phyloP scores from a whole-genome alignment of 2,329 filamentous ascomycete genomes.

The Curvularia sp. region DNA sequence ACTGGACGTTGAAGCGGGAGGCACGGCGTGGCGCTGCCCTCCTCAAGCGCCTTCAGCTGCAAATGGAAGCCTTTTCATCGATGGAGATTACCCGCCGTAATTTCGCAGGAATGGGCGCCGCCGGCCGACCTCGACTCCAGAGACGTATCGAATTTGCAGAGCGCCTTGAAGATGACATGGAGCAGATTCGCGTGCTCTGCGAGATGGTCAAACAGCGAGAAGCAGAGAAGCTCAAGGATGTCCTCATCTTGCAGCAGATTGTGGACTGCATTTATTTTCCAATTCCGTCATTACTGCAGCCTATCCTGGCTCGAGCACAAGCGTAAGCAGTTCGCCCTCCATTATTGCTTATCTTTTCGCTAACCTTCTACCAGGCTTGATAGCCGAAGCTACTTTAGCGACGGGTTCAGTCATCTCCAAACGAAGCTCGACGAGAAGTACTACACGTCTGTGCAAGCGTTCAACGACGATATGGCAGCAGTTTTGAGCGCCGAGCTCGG shows the following conservation, averaged over 20 bases:
- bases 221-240: slow-evolving; percentile 75
- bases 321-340: slow-evolving; percentile 67
- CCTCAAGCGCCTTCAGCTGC: slow-evolving; percentile 89
- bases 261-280: slow-evolving; percentile 94
- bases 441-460: slow-evolving; percentile 68
- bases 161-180: slow-evolving; percentile 76
- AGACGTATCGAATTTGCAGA: slow-evolving; percentile 90
- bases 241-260: slow-evolving; percentile 77
- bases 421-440: slow-evolving; percentile 62
- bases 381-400: slow-evolving; percentile 61
- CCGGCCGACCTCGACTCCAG: slow-evolving; percentile 77
- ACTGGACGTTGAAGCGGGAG: slow-evolving; percentile 97
- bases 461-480: slow-evolving; percentile 64
- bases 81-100: slow-evolving; percentile 97
- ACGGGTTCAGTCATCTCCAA: slow-evolving; percentile 62
- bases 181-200: slow-evolving; percentile 74
- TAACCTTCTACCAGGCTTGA: slow-evolving; percentile 47
- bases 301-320: slow-evolving; percentile 80
- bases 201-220: slow-evolving; percentile 78
- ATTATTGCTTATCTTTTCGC: not conserved
- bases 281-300: slow-evolving; percentile 75
- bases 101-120: slow-evolving; percentile 92
- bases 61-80: slow-evolving; percentile 95
- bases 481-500: slow-evolving; percentile 64
- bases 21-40: slow-evolving; percentile 88